Percentiles rank a stretch among this genome's conserved stretches.
Conservation (phyloP, 768 basidiomycete species). For the Panellus pusillus region DNA sequence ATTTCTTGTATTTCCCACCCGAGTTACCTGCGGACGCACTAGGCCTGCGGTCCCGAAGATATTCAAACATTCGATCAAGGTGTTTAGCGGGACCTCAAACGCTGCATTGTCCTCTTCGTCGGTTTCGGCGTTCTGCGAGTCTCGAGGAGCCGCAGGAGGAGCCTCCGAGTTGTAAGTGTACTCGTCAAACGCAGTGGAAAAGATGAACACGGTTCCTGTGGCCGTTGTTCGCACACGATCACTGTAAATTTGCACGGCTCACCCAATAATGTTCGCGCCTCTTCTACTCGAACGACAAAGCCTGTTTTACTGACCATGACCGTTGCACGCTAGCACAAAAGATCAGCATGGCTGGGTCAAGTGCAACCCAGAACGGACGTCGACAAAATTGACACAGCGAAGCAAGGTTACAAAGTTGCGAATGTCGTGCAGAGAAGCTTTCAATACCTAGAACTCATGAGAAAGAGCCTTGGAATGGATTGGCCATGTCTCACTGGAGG, state of each 20-base stretch:
- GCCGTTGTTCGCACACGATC: neutral
- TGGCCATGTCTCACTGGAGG: conserved; percentile 4
- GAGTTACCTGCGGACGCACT: conserved; percentile 31
- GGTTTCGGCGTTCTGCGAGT: conserved; percentile 30
- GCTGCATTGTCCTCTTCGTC: conserved; percentile 39
- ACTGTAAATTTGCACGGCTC: neutral
- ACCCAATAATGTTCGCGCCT: conserved; percentile 82
- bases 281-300: conserved; percentile 80
- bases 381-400: conserved; percentile 78
- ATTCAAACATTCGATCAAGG: conserved; percentile 87
- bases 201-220: conserved; percentile 82
- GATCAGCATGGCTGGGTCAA: neutral
- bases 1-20: conserved; percentile 44
- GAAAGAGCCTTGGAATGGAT: neutral
- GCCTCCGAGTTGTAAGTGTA: conserved; percentile 60
- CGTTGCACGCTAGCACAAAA: conserved; percentile 61
- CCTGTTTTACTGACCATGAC: conserved; percentile 70
- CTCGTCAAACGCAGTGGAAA: conserved; percentile 75
- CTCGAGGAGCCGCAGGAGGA: conserved; percentile 22
- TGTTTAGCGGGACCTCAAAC: conserved; percentile 84
- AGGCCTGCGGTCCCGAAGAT: conserved; percentile 82
- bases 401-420: conserved; percentile 77
- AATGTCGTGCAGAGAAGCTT: conserved; percentile 77
- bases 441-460: conserved; percentile 41
- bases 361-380: conserved; percentile 48